Percentiles rank a stretch among this genome's conserved stretches.
phyloP scores from a whole-genome alignment of 805 yeast genomes.

The Cyberlindnera meyerae region DNA sequence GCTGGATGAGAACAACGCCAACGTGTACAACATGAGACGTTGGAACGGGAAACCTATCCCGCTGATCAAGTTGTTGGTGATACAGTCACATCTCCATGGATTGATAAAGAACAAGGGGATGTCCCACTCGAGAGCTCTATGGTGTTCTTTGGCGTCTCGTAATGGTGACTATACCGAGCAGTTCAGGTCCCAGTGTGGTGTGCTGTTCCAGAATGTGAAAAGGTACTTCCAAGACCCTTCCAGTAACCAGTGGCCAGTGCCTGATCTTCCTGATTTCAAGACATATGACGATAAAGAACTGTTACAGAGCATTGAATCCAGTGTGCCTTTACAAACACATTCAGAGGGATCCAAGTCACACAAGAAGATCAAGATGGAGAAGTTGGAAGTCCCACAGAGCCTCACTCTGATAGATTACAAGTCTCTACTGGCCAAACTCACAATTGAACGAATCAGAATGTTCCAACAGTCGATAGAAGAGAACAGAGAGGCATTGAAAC shows the following conservation, averaged over 20 bases:
- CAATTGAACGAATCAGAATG: constrained; percentile 30
- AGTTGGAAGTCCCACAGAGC: constrained; percentile 14
- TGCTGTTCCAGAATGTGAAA: constrained; percentile 3
- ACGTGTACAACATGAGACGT: constrained; percentile 26
- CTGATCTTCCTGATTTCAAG: constrained; percentile 13
- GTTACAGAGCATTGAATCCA: constrained; percentile 16
- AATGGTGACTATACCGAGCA: constrained; percentile 2
- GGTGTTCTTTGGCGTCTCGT: constrained; percentile 23
- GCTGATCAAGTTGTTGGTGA: constrained; percentile 39
- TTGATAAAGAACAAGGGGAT: not conserved
- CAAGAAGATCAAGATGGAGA: constrained; percentile 15
- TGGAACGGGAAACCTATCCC: constrained; percentile 30
- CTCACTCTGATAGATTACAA: constrained; percentile 32
- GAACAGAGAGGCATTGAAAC: constrained; percentile 20
- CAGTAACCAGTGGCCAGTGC: constrained; percentile 6
- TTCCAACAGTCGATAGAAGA: constrained; percentile 24
- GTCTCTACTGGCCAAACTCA: constrained; percentile 31
- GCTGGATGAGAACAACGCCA: constrained; percentile 29
- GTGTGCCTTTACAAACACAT: no score
- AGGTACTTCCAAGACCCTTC: constrained; percentile 13
- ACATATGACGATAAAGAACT: constrained; percentile 17
- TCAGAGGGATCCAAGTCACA: not conserved
- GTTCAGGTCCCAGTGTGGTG: constrained; percentile 21
- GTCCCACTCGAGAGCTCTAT: constrained; percentile 20
- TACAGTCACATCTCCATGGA: constrained; percentile 43